Percentiles rank a stretch among this genome's conserved stretches.
phyloP scores from a whole-genome alignment of 176 grass and related monocot genomes.

The Juncus effusus region DNA sequence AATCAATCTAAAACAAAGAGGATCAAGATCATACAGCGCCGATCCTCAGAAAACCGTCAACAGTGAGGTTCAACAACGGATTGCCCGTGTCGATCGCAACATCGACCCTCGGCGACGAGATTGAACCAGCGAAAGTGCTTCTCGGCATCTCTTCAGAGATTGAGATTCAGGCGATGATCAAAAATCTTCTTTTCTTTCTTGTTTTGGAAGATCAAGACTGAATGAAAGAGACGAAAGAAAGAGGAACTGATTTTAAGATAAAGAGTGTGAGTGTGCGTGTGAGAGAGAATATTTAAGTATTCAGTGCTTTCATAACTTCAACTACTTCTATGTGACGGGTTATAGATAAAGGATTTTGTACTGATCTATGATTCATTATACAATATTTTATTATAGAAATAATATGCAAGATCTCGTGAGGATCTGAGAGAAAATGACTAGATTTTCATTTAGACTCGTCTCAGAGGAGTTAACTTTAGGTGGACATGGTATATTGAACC shows the following conservation, averaged over 20 bases:
- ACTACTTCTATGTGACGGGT: too few species aligned
- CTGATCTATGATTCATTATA: too few species aligned
- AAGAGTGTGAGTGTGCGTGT: not conserved
- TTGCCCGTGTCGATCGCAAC: slow-evolving; percentile 62
- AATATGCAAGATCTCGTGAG: too few species aligned
- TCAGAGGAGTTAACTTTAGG: too few species aligned
- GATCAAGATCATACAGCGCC: slow-evolving; percentile 35
- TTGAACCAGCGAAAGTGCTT: slow-evolving; percentile 29
- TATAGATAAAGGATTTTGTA: too few species aligned
- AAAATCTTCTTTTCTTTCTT: not conserved
- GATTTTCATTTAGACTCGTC: too few species aligned
- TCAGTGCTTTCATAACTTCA: too few species aligned
- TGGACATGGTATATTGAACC: too few species aligned
- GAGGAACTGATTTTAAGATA: not conserved
- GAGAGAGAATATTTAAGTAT: too few species aligned
- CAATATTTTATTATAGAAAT: too few species aligned
- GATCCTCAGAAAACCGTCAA: slow-evolving; percentile 93
- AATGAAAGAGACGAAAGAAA: slow-evolving; percentile 18
- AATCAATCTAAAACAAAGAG: not conserved
- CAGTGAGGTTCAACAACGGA: slow-evolving; percentile 83
- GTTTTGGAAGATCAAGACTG: slow-evolving; percentile 5
- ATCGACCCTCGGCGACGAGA: slow-evolving; percentile 43
- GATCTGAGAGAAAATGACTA: too few species aligned
- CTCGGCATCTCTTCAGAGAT: slow-evolving; percentile 38
- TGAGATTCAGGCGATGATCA: slow-evolving; percentile 1